Base-by-base conservation (phyloP, 495 filamentous ascomycete species). In the Xylaria cubensis region DNA sequence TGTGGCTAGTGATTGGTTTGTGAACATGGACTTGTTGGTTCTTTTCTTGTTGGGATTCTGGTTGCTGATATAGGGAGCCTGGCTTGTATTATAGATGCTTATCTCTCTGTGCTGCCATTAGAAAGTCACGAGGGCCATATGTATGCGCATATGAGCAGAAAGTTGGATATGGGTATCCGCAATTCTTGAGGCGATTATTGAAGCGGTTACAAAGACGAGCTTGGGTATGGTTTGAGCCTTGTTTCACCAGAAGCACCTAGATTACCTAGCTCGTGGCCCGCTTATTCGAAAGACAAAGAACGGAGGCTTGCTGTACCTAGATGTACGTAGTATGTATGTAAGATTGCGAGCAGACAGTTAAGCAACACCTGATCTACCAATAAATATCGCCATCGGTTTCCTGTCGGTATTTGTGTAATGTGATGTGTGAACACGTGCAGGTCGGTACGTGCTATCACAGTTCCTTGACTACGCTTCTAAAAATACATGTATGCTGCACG, bases 361-460 rank as follows among this genome's bases (percentile, higher is more conserved):
- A n/a, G 32, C 56, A 61, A 39, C 10, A 21, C 56, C 32, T 39
- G n/a, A 17, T 21, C 7, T 10, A 39, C 55, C 19, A 19, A 61
- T 59, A 17, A 39, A 39, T 61, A n/a, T 61, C 24, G 19, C 17
- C 39, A 41, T 61, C 34, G 32, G 19, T 50, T 46, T 65, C 15
- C 42, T 44, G 41, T 65, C 63, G 39, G 63, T 48, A 65, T 19
- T 34, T 21, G n/a, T 12, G 56, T 61, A 34, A 61, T 61, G 58
- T 61, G 58, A 61, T 61, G 24, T 67, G 10, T 36, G 26, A 24
- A 24, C 36, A 21, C 32, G 10, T 51, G 42, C 29, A 36, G 24
- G 17, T 53, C 8, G 17, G 34, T 61, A 39, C 17, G 7, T 36
- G 32, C 34, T 17, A 19, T 36, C 58, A 61, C 32, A 39, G 17